Percentiles rank a stretch among this genome's conserved stretches.
Evolutionary conservation across 352 stramenopile genomes (phyloP).

Genomic region (Pythium vanterpoolii): DNA sequence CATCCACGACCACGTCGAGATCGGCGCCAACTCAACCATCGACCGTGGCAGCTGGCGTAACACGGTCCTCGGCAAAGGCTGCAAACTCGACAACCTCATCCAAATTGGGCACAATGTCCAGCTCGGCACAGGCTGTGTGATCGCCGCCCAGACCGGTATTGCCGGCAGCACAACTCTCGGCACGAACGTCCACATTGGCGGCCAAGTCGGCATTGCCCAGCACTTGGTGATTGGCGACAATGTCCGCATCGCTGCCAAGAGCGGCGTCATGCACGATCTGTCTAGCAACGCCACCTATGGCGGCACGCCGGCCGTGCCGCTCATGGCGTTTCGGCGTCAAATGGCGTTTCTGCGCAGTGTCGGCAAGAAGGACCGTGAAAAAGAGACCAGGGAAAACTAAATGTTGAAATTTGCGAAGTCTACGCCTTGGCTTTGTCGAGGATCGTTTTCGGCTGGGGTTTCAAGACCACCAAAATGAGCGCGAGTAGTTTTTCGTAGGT

Average conservation of each 20-base stretch:
- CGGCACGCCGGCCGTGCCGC: conserved; percentile 65
- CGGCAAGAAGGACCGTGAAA: conserved; percentile 34
- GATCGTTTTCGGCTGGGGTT: conserved; percentile 32
- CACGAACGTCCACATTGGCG: conserved; percentile 71
- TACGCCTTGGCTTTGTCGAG: conserved; percentile 42
- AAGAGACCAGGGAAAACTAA: not conserved
- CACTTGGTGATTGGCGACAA: conserved; percentile 78
- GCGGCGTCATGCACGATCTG: conserved; percentile 77
- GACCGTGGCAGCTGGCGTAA: conserved; percentile 85
- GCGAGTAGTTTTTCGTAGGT: conserved; percentile 91
- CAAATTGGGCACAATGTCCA: conserved; percentile 88
- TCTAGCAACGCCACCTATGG: conserved; percentile 53
- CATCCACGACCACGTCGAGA: conserved; percentile 81
- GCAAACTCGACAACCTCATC: conserved; percentile 86
- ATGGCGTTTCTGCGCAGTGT: conserved; percentile 48
- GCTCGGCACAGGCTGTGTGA: conserved; percentile 62
- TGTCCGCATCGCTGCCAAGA: conserved; percentile 84
- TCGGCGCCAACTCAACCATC: conserved; percentile 78
- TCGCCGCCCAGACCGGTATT: conserved; percentile 81
- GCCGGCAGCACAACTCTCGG: conserved; percentile 78
- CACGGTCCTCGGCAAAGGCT: conserved; percentile 64
- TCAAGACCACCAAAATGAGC: conserved; percentile 52
- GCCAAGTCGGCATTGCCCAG: conserved; percentile 82
- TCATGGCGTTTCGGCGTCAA: conserved; percentile 79
- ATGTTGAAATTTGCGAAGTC: not conserved